phyloP scores from a whole-genome alignment of 129 eudicot species.

The Heracleum sosnowskyi region DNA sequence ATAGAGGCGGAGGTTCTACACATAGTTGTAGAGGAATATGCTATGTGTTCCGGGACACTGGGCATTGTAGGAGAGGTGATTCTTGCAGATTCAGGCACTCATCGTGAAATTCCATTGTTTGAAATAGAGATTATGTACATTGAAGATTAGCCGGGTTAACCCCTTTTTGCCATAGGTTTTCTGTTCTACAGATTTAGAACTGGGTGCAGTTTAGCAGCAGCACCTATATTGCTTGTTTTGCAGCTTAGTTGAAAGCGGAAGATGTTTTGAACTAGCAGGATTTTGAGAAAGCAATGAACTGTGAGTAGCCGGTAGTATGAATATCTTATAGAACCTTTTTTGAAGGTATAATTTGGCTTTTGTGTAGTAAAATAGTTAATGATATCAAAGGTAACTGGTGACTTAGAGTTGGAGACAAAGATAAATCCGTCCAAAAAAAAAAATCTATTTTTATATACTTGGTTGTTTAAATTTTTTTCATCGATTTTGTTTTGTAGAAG shows the following conservation, averaged over 20 bases:
- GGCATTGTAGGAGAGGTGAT: conserved; percentile 37
- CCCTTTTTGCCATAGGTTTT: not conserved
- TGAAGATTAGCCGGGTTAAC: not conserved
- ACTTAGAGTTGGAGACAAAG: too few species aligned
- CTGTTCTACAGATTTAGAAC: not conserved
- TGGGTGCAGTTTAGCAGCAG: not conserved
- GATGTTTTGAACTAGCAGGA: not conserved
- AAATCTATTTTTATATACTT: too few species aligned
- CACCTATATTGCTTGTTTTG: not conserved
- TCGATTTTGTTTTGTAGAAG: too few species aligned
- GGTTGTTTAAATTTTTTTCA: too few species aligned
- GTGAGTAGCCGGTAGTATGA: too few species aligned
- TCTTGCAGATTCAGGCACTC: conserved; percentile 31
- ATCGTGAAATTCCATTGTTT: conserved; percentile 14
- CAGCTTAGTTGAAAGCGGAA: not conserved
- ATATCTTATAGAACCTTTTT: not conserved
- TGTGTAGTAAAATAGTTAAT: too few species aligned
- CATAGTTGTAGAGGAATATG: conserved; percentile 14
- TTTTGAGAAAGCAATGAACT: not conserved
- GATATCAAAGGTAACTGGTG: too few species aligned
- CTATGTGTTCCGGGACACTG: conserved; percentile 15
- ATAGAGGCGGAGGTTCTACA: conserved; percentile 31
- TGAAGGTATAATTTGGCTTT: not conserved
- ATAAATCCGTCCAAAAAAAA: too few species aligned
- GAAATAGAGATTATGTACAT: not conserved